phyloP scores from a whole-genome alignment of 2,329 filamentous ascomycete species.

The Monosporascus sp. region DNA sequence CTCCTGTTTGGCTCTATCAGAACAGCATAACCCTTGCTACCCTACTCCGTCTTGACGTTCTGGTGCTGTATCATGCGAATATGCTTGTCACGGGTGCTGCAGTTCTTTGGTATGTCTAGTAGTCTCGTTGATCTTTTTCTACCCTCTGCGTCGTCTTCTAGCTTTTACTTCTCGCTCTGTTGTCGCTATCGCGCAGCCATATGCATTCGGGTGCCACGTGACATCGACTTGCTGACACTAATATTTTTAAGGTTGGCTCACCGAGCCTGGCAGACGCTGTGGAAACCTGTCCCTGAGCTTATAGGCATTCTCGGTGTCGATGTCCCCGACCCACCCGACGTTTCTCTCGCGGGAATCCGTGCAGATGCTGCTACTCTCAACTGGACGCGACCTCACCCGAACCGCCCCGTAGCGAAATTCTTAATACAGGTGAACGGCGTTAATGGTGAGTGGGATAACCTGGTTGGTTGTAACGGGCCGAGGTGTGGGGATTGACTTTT shows the following conservation, averaged over 20 bases:
- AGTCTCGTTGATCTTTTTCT: constrained; percentile 2
- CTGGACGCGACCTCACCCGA: constrained; percentile 71
- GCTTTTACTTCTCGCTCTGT: background rate
- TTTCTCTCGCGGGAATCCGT: constrained; percentile 85
- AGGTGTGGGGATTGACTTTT: constrained; percentile 4
- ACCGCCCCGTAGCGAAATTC: constrained; percentile 73
- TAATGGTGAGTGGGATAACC: constrained; percentile 56
- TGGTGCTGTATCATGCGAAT: constrained; percentile 44
- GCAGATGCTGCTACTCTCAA: constrained; percentile 82
- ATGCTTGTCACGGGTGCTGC: constrained; percentile 51
- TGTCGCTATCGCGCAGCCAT: no score
- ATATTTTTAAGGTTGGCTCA: constrained; percentile 62
- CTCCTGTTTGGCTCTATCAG: constrained; percentile 29
- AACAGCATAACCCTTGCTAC: constrained; percentile 29
- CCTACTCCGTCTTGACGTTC: constrained; percentile 39
- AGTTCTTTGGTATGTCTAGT: constrained; percentile 43
- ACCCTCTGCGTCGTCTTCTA: constrained; percentile 1
- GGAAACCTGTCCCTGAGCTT: constrained; percentile 85
- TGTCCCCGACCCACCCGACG: constrained; percentile 81
- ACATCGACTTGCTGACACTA: constrained; percentile 8
- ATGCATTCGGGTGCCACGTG: background rate
- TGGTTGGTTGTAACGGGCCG: constrained; percentile 4
- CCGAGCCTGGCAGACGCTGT: constrained; percentile 80
- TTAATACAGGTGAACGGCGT: constrained; percentile 91
- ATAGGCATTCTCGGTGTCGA: constrained; percentile 90